These are phyloP conservation scores for Aspergillus costaricaensis DNA, from an alignment of 2,329 filamentous ascomycete genomes.

Conservation along the genomic window DNA sequence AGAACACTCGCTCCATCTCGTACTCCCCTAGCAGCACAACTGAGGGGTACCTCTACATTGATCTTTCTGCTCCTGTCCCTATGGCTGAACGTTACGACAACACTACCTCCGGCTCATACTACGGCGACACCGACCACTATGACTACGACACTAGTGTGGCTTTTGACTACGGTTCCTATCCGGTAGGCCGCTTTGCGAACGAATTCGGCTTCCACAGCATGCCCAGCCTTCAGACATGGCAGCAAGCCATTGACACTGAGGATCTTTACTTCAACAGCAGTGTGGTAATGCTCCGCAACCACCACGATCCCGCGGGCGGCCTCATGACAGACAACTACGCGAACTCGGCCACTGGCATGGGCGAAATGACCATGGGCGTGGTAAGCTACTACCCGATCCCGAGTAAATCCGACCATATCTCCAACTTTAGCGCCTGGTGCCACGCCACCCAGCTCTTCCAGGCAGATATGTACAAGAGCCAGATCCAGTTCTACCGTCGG, in stretches of 20 bases:
- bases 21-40: conserved; percentile 63
- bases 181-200: conserved; percentile 62
- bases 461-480: conserved; percentile 61
- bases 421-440: conserved; percentile 64
- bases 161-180: conserved; percentile 59
- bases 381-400: conserved; percentile 60
- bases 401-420: conserved; percentile 53
- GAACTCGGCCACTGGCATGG: conserved; percentile 40
- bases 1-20: conserved; percentile 60
- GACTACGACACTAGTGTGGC: conserved; percentile 57
- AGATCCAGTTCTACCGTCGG: conserved; percentile 64
- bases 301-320: conserved; percentile 58
- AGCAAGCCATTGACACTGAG: conserved; percentile 52
- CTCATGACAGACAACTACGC: conserved; percentile 51
- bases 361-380: conserved; percentile 61
- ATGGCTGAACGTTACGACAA: conserved; percentile 62
- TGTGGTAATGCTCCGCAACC: conserved; percentile 58
- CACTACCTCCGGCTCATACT: conserved; percentile 53
- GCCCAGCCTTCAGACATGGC: conserved; percentile 62
- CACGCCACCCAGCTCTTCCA: conserved; percentile 66
- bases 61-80: conserved; percentile 55
- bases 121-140: conserved; percentile 64
- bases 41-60: conserved; percentile 59
- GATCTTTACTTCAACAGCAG: conserved; percentile 62
- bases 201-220: conserved; percentile 67